phyloP scores from a whole-genome alignment of 1,284 basidiomycete genomes.

The Leccinum ponderosum region DNA sequence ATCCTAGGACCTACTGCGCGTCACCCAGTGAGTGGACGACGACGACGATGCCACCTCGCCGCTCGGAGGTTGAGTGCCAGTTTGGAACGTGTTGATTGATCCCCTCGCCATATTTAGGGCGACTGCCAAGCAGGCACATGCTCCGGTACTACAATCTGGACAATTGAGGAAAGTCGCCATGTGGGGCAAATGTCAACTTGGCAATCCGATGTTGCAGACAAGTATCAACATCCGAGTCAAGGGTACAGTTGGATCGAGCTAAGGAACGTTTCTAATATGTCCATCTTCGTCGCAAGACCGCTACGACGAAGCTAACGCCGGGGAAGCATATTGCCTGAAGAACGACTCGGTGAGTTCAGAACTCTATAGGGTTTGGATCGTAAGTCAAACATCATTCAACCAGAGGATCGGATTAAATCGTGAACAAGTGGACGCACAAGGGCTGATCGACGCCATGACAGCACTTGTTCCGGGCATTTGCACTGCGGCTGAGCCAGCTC shows the following conservation, averaged over 20 bases:
- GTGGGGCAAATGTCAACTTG: slow-evolving; percentile 12
- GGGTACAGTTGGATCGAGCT: slow-evolving; percentile 16
- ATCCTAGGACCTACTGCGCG: not conserved
- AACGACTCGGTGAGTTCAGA: not conserved
- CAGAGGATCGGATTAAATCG: not conserved
- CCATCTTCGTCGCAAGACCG: slow-evolving; percentile 1
- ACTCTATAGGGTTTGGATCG: slow-evolving; percentile 9
- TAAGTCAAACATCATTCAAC: slow-evolving; percentile 1
- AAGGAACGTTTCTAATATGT: slow-evolving; percentile 12
- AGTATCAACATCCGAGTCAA: not conserved
- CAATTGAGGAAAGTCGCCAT: slow-evolving; percentile 3
- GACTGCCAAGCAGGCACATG: not conserved
- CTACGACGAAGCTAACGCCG: not conserved
- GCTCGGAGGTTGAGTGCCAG: not conserved
- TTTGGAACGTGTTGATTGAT: not conserved
- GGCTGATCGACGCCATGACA: slow-evolving; percentile 4
- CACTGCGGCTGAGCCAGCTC: slow-evolving; percentile 1
- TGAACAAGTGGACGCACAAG: slow-evolving; percentile 19
- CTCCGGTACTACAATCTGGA: not conserved
- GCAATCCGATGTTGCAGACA: slow-evolving; percentile 6
- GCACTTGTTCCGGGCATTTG: not conserved
- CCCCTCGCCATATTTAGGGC: not conserved
- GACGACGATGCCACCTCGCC: not conserved
- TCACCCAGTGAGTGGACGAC: not conserved
- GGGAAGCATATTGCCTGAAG: not conserved